Conservation (phyloP, 805 yeast genomes). For the Kluyveromyces aestuarii region DNA sequence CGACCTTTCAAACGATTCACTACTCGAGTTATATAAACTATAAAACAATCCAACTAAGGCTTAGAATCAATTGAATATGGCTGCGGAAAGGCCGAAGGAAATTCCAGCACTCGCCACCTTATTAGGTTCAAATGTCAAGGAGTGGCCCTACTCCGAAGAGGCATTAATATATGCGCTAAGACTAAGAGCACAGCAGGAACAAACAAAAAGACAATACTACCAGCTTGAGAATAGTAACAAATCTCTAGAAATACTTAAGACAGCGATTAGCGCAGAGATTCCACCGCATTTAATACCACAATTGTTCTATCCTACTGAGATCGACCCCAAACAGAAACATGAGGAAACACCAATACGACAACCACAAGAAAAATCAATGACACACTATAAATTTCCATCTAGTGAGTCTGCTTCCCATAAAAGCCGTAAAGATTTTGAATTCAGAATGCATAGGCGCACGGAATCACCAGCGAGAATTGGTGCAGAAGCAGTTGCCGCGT, state of each 20-base stretch:
- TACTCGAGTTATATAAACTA: neutral
- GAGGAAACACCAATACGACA: constrained; percentile 7
- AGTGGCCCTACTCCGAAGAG: constrained; percentile 49
- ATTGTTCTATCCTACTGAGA: constrained; percentile 31
- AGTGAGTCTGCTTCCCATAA: constrained; percentile 7
- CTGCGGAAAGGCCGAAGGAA: neutral
- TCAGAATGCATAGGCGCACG: constrained; percentile 30
- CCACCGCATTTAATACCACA: constrained; percentile 57
- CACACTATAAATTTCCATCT: constrained; percentile 16
- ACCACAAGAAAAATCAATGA: neutral
- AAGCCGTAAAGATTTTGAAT: neutral
- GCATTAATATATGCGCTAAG: constrained; percentile 50
- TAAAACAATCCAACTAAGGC: neutral
- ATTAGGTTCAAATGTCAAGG: constrained; percentile 43
- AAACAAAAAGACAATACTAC: constrained; percentile 72
- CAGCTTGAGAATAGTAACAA: constrained; percentile 52
- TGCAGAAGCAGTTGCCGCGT: constrained; percentile 57
- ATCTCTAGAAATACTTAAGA: constrained; percentile 51
- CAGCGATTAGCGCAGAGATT: constrained; percentile 51
- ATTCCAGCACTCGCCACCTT: constrained; percentile 20
- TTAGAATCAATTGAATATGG: constrained; percentile 24
- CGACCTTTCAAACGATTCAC: no score
- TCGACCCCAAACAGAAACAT: constrained; percentile 1
- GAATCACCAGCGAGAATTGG: constrained; percentile 65
- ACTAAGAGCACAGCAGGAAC: constrained; percentile 64